Base-by-base conservation (phyloP, 805 yeast species). In the Hanseniaspora valbyensis region DNA sequence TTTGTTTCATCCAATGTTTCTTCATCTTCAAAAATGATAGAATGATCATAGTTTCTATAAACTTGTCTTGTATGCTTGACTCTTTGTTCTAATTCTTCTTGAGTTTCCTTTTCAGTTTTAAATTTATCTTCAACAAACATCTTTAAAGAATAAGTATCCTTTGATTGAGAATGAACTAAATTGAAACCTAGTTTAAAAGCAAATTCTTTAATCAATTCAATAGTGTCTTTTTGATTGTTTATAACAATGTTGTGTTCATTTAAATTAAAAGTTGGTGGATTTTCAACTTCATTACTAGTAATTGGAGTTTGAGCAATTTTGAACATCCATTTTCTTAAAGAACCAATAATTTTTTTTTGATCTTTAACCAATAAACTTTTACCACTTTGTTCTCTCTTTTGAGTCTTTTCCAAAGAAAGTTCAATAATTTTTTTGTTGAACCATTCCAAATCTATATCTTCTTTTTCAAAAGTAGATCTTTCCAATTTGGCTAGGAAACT, bases 381-480 rank as follows among this genome's bases (percentile, higher is more conserved):
- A 3, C 90, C 89, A 42, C 71, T 69, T 58, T 77, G 75, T 52
- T 73, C 75, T 65, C 87, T 76, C 63, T 74, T 81, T 65, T 71
- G 77, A 57, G 78, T 84, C 59, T 90, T 92, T 46, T 78, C 72
- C 42, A 80, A 68, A 5, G 90, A 82, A 52, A 84, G 78, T 59
- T 81, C 81, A 56, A 84, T 94, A 54, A 90, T 73, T 60, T 84
- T 84, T 59, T 81, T 75, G 66, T 87, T 87, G 66, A 87, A 86
- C 96, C 96, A 89, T 54, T 83, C 92, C 30, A 85, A 78, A 64
- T 89, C 96, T 50, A 86, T 70, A 54, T 83, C 85, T 49, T 80
- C 79, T 55, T 75, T 80, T 66, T 92, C 97, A 60, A 90, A 92
- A 61, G 83, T 81, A 64, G 82, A 84, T 55, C 80, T 69, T 65